Base-by-base conservation (phyloP, 2,329 filamentous ascomycete species). In the Penicillium sp. region DNA sequence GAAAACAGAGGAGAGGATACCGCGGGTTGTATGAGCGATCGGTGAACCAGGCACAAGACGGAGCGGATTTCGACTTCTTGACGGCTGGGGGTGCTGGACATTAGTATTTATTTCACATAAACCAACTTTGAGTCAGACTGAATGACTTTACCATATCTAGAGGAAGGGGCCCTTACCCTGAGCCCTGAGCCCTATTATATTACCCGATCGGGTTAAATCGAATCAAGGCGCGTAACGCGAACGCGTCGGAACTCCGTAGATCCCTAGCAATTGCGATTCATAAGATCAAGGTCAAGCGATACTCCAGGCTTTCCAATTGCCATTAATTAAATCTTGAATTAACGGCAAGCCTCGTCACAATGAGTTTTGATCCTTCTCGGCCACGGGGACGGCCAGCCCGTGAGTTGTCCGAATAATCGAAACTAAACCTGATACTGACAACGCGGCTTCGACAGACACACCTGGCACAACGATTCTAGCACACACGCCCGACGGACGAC, bases 401-500 rank as follows among this genome's bases (percentile, higher is more conserved):
- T 79, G 65, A 66, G 76, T 69, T 34, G 40, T 29, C 12, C 11
- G 41, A 28, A 29, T 11, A 12, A 27, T n/a, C 31, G 25, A 44
- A 27, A 39, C 11, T 22, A 38, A 30, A 35, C 22, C 12, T n/a
- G 3, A 16, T 27, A 28, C 47, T 40, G 45, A 55, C 59, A 35
- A 58, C 27, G 4, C 25, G 41, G 40, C 19, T 36, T 22, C 40
- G 39, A 22, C 49, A 84, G 82, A 99, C 72, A 91, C 89, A 2
- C 85, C 88, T 46, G 95, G 95, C 56, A 82, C 84, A 49, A 97
- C 95, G 2, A 90, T 84, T 61, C 84, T 95, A 59, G 82, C 87
- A 56, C 97, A 97, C 72, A 96, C 91, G 0, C 88, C 89, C 6
- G 85, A 95, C 69, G 93, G 95, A 54, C 81, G 80, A 59, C 88